Conservation (phyloP, 73 alveolate species). For the Durusdinium trenchii region DNA sequence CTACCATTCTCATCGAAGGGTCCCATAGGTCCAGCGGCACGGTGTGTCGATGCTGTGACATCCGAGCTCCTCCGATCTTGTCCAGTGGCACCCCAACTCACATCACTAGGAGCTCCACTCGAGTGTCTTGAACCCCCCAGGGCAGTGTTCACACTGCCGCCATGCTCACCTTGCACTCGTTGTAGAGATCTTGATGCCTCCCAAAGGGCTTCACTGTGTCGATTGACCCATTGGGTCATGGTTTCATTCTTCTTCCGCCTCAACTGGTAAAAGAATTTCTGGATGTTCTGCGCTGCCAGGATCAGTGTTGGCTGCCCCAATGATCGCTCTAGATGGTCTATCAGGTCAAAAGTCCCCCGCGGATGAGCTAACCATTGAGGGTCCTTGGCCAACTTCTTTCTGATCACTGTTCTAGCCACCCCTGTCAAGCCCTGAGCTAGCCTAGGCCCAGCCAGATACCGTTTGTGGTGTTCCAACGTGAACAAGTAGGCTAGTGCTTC, state of each 20-base stretch:
- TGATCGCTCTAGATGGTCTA: neutral
- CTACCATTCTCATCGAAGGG: neutral
- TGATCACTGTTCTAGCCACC: neutral
- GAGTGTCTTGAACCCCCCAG: too few relatives aligned
- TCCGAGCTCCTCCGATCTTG: neutral
- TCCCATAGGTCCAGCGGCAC: neutral
- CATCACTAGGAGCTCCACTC: too few relatives aligned
- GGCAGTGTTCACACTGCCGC: neutral
- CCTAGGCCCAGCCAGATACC: neutral
- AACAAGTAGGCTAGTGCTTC: neutral
- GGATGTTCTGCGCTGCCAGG: neutral
- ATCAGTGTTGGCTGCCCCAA: neutral
- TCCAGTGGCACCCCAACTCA: neutral
- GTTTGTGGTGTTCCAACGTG: neutral
- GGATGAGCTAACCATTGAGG: slow-evolving; percentile 5
- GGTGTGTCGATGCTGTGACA: neutral
- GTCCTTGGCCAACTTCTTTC: neutral
- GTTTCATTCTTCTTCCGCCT: neutral
- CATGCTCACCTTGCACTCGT: neutral
- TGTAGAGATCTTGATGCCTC: neutral
- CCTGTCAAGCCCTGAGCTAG: neutral
- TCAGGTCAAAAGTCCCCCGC: neutral
- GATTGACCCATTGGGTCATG: neutral
- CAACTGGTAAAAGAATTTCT: neutral
- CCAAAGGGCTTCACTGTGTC: neutral